Evolutionary conservation across 176 grass and related monocot genomes (phyloP), one percentile per base, ranked within the genome.

Genomic region (Hyparrhenia diplandra): DNA sequence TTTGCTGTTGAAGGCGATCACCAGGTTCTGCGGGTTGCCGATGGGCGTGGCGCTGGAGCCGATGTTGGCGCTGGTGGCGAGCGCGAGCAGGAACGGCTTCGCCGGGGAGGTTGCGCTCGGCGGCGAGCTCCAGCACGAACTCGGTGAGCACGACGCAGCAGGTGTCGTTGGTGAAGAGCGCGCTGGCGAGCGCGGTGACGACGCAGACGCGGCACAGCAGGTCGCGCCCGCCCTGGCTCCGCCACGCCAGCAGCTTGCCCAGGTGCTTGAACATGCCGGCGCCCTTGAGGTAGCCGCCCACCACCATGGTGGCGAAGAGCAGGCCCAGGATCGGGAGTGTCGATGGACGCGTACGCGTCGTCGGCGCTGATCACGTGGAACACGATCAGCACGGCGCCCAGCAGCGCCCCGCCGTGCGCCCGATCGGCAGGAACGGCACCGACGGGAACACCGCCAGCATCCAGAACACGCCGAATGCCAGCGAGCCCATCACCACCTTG

Each of bases 1-100:
- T 92, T n/a, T 87, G 87, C 92, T 93, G n/a, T 93, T 90, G 39
- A 84, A 88, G 1, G 96, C 92, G 81, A 99, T 99, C 4, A 99
- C 92, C n/a, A 99, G 73, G 68, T 99, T 99, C 85, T 99, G 96
- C n/a, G 96, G 96, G 82, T 99, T 99, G 31, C 96, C 96, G 78
- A 99, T 99, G 13, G 96, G 96, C 4, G 96, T 99, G 29, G 90
- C 84, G 58, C 87, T 86, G 3, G 96, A 99, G 0, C 96, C 96
- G 39, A 99, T 95, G 81, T 99, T 99, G 37, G 37, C 37, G 7
- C 35, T 36, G 35, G 2, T 36, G 35, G 35, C 35, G 5, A 36
- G 35, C 5, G 5, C 71, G 96, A 82, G 58, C 96, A n/a, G 35
- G 35, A 36, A 95, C 93, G 0, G 96, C 92, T 77, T 95, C 90